Conservation (phyloP, 352 stramenopile genomes). For the Phytophthora parvispora region DNA sequence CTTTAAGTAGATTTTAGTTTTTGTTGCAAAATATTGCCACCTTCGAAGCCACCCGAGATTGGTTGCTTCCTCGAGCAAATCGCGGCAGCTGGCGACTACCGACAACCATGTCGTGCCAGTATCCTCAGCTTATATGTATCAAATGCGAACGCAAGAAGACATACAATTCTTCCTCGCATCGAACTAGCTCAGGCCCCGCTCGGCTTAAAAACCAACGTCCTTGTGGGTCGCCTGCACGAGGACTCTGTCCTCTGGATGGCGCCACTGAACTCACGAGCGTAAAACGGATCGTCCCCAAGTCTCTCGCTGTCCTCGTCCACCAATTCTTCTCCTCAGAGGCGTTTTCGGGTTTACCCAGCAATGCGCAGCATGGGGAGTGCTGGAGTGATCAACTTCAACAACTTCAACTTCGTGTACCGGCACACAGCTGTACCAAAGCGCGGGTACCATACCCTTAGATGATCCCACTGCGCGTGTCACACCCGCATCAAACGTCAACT, state of each 20-base stretch:
- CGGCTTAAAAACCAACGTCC: too few relatives aligned
- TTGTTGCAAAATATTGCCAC: too few relatives aligned
- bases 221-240: too few relatives aligned
- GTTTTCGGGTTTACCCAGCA: neutral
- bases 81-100: conserved; percentile 12
- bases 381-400: conserved; percentile 3
- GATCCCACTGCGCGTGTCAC: neutral
- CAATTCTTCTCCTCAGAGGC: neutral
- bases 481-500: neutral
- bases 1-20: too few relatives aligned
- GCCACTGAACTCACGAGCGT: neutral
- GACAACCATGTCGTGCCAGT: conserved; percentile 6
- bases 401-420: neutral
- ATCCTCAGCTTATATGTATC: too few relatives aligned
- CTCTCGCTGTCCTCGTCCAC: neutral
- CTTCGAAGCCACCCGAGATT: too few relatives aligned
- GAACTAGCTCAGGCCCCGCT: too few relatives aligned
- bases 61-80: conserved; percentile 10
- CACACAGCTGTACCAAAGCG: neutral
- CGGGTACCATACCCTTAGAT: neutral
- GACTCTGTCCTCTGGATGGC: too few relatives aligned
- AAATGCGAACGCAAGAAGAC: too few relatives aligned
- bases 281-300: neutral
- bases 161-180: too few relatives aligned
- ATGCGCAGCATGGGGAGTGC: neutral